Conservation (phyloP, 2,329 filamentous ascomycete species). For the Botryotinia globosa region DNA sequence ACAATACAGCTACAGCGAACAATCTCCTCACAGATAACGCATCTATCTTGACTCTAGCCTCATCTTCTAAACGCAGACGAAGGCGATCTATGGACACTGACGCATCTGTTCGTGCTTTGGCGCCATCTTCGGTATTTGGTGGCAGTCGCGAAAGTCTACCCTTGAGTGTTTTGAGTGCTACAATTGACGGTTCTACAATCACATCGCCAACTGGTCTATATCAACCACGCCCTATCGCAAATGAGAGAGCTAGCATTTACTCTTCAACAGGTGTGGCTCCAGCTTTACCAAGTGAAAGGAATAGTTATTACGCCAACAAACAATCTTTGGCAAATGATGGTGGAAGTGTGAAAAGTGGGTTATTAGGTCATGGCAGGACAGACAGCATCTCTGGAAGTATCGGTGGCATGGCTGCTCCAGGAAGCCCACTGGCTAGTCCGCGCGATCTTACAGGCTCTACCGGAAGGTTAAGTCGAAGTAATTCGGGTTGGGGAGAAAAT, state of each 20-base stretch:
- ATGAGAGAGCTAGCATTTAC: conserved; percentile 78
- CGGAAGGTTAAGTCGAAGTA: conserved; percentile 35
- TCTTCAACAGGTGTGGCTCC: conserved; percentile 68
- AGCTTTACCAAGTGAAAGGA: conserved; percentile 69
- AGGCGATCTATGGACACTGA: conserved; percentile 81
- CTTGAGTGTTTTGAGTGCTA: conserved; percentile 73
- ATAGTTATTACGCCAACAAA: conserved; percentile 70
- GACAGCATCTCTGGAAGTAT: conserved; percentile 82
- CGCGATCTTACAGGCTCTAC: conserved; percentile 40
- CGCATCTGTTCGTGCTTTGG: conserved; percentile 79
- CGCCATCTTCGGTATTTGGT: conserved; percentile 77
- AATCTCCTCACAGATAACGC: conserved; percentile 81
- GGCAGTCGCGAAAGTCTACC: conserved; percentile 78
- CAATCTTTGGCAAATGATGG: conserved; percentile 58
- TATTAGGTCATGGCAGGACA: conserved; percentile 72
- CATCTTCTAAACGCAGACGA: conserved; percentile 73
- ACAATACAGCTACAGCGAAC: conserved; percentile 75
- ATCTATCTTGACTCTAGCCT: conserved; percentile 80
- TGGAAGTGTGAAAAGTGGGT: conserved; percentile 74
- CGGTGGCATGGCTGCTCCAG: conserved; percentile 49
- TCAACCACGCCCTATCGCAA: conserved; percentile 45
- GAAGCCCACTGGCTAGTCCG: conserved; percentile 62
- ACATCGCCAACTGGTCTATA: conserved; percentile 48
- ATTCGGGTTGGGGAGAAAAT: conserved; percentile 33
- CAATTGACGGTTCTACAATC: conserved; percentile 54